Evolutionary conservation across 2,329 filamentous ascomycete species (phyloP).

Genomic region (Cryphonectria japonica): DNA sequence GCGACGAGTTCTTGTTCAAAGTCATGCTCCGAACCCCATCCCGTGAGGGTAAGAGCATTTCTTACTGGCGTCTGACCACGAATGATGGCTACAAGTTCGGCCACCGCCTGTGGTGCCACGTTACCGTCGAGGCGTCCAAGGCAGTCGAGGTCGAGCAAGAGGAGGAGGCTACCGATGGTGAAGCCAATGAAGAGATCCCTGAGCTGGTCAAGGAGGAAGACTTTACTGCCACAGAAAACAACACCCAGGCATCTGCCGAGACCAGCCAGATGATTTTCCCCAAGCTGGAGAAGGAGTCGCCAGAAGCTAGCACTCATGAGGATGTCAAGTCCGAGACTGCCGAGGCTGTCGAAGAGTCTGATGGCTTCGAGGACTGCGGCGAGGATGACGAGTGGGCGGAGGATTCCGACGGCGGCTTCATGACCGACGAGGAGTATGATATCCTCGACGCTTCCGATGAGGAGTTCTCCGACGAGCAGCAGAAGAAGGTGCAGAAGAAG

Average conservation of each 20-base stretch:
- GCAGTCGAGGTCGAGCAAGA: constrained; percentile 32
- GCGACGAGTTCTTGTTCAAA: constrained; percentile 78
- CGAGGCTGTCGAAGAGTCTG: constrained; percentile 51
- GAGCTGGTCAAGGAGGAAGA: constrained; percentile 29
- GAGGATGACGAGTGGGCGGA: constrained; percentile 66
- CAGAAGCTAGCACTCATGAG: constrained; percentile 77
- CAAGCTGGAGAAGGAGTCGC: constrained; percentile 92
- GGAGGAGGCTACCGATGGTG: constrained; percentile 14
- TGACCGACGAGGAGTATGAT: constrained; percentile 98
- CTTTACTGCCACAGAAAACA: constrained; percentile 15
- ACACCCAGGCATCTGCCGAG: constrained; percentile 37
- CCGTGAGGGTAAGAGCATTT: constrained; percentile 79
- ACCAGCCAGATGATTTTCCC: constrained; percentile 92
- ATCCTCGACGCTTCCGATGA: constrained; percentile 94
- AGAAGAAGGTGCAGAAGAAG: constrained; percentile 39
- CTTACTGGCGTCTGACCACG: constrained; percentile 94
- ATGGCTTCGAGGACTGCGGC: constrained; percentile 55
- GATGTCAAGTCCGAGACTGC: constrained; percentile 54
- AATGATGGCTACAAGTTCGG: constrained; percentile 82
- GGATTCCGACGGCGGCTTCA: constrained; percentile 72
- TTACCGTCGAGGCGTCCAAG: constrained; percentile 64
- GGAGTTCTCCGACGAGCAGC: constrained; percentile 68
- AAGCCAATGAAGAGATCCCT: constrained; percentile 33
- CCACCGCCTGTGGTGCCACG: constrained; percentile 93
- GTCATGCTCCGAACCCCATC: constrained; percentile 81